Base-by-base conservation (phyloP, 1,284 basidiomycete genomes). In the Cutaneotrichosporon sp. region DNA sequence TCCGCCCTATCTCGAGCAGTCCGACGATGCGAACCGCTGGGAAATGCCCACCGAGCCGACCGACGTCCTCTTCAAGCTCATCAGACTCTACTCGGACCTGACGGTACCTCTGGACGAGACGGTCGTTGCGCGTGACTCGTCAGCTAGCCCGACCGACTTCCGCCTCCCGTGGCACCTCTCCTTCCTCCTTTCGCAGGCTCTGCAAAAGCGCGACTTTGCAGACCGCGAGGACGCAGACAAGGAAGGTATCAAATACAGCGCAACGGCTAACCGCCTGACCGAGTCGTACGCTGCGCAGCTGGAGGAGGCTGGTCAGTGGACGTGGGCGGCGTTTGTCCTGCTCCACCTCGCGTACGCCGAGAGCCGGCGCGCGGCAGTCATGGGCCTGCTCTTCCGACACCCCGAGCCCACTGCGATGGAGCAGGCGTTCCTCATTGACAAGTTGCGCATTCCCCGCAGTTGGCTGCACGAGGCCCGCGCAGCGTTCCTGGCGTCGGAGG, bases 81-180 rank as follows among this genome's bases (percentile, higher is more conserved):
- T 99, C 68, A 83, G 83, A 65, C 79, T 98, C 37, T 66, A 83
- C 81, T 75, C 84, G 80, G 61, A 81, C 77, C 56, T 75, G 12
- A 71, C 75, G 0, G 70, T 79, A 45, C 69, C 78, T 0, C 73
- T 83, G 20, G 80, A 81, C 49, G 56, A 68, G 13, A 77, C 76
- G n/a, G 70, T 83, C 5, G 63, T 73, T 7, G 86, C 92, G 0
- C 77, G 84, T 30, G 87, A 87, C 35, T 90, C 88, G 65, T 83
- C 85, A 1, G 75, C 86, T 0, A 87, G 84, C 12, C 86, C 87
- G 0, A 73, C 84, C 18, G 92, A 96, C 72, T 86, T 84, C 68
- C 83, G 89, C 12, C 77, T 97, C 51, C 81, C 88, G 8, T 99
- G 94, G 94, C 92, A 97, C 74, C 71, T 97, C 26, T 97, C 94